These are phyloP conservation scores for Penicillium rolfsii DNA, from an alignment of 2,329 filamentous ascomycete species.

Conservation along the genomic window DNA sequence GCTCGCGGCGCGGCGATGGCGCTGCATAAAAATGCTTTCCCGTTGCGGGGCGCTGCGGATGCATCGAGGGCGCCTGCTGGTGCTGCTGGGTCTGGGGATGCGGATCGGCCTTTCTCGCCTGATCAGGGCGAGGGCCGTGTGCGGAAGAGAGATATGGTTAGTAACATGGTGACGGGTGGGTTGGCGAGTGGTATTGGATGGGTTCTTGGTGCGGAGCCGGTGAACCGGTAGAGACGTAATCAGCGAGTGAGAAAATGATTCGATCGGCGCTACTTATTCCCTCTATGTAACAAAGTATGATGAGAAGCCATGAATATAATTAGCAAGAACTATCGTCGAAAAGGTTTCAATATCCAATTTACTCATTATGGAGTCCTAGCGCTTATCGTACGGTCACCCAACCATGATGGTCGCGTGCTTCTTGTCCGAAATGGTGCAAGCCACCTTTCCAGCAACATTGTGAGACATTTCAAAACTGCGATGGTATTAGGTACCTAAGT, in stretches of 20 bases:
- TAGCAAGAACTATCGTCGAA: neutral
- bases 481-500: conserved; percentile 24
- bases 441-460: neutral
- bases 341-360: neutral
- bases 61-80: neutral
- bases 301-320: conserved; percentile 16
- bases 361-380: neutral
- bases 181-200: conserved; percentile 66
- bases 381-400: neutral
- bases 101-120: conserved; percentile 22
- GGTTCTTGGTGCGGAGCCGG: conserved; percentile 61
- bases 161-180: conserved; percentile 65
- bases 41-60: conserved; percentile 36
- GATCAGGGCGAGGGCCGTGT: conserved; percentile 40
- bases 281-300: conserved; percentile 10
- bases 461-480: conserved; percentile 1
- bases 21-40: conserved; percentile 53
- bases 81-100: conserved; percentile 11
- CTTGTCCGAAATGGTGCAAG: neutral
- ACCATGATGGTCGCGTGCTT: neutral
- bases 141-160: conserved; percentile 59
- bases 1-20: conserved; percentile 55
- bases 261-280: neutral
- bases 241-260: neutral
- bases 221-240: conserved; percentile 35